A percentile compares a stretch with the other conserved stretches of the same genome.
These are phyloP conservation scores for Rhypophila decipiens DNA, from an alignment of 495 filamentous ascomycete species.

Conservation along the genomic window DNA sequence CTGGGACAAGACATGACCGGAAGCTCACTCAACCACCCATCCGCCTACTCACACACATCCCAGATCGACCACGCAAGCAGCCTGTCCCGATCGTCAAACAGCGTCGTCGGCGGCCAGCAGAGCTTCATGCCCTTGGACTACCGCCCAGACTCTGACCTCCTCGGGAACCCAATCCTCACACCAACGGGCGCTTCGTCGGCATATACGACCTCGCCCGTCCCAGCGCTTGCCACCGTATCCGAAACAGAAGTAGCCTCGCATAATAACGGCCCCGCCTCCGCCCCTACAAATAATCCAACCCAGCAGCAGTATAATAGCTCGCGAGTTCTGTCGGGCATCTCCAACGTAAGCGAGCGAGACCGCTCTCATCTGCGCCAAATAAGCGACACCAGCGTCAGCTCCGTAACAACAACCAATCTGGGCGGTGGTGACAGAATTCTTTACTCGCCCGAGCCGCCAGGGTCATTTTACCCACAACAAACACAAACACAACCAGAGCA, in stretches of 20 bases:
- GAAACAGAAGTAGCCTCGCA: conserved; percentile 8
- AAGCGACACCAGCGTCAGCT: conserved; percentile 38
- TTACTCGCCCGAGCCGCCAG: background rate
- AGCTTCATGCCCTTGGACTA: conserved; percentile 3
- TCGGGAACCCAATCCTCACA: conserved; percentile 9
- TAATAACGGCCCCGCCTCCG: background rate
- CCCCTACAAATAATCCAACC: background rate
- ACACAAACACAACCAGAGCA: background rate
- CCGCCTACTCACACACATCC: conserved; percentile 12
- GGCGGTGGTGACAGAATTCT: conserved; percentile 2
- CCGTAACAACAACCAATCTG: conserved; percentile 15
- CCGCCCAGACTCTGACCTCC: conserved; percentile 26
- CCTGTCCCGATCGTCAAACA: conserved; percentile 7
- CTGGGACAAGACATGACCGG: conserved; percentile 6
- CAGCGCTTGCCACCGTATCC: background rate
- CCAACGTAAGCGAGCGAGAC: conserved; percentile 35
- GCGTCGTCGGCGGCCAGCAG: conserved; percentile 1
- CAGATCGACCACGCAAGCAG: conserved; percentile 23
- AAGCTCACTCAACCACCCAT: conserved; percentile 13
- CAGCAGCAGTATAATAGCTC: background rate
- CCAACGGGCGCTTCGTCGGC: background rate
- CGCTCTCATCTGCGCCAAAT: conserved; percentile 39
- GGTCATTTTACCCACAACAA: background rate
- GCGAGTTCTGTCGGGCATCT: conserved; percentile 32
- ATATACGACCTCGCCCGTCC: background rate